phyloP scores from a whole-genome alignment of 1,284 basidiomycete species.

The Microbotryum lychnidis-dioicae region DNA sequence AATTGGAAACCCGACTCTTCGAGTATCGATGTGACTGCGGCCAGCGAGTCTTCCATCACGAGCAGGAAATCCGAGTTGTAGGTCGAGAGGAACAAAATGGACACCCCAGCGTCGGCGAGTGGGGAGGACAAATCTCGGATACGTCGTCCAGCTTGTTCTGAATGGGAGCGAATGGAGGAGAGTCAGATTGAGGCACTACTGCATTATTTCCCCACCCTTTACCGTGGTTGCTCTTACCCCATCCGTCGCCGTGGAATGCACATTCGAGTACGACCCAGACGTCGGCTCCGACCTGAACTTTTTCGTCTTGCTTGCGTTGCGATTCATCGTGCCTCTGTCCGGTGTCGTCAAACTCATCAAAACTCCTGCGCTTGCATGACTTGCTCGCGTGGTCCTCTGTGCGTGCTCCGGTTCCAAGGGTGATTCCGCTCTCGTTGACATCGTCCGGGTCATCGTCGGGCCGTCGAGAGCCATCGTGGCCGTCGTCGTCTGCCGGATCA shows the following conservation, averaged over 20 bases:
- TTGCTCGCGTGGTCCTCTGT: not conserved
- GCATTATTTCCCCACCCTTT: no score
- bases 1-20: conserved; percentile 14
- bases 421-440: conserved; percentile 1
- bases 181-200: not conserved
- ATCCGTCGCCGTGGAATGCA: conserved; percentile 28
- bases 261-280: conserved; percentile 31
- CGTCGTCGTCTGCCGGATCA: not conserved
- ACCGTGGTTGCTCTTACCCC: not conserved
- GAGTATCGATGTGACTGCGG: conserved; percentile 2
- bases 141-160: conserved; percentile 25
- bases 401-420: not conserved
- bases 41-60: conserved; percentile 1
- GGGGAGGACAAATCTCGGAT: conserved; percentile 30
- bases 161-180: not conserved
- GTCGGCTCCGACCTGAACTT: conserved; percentile 19
- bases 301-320: not conserved
- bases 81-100: conserved; percentile 32
- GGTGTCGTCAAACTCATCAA: not conserved
- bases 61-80: conserved; percentile 29
- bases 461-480: not conserved
- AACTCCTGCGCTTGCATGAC: not conserved
- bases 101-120: conserved; percentile 27
- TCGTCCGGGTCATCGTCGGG: not conserved
- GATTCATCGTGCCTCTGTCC: not conserved